Conservation (phyloP, 768 basidiomycete species). For the Tricholoma saponaceum region DNA sequence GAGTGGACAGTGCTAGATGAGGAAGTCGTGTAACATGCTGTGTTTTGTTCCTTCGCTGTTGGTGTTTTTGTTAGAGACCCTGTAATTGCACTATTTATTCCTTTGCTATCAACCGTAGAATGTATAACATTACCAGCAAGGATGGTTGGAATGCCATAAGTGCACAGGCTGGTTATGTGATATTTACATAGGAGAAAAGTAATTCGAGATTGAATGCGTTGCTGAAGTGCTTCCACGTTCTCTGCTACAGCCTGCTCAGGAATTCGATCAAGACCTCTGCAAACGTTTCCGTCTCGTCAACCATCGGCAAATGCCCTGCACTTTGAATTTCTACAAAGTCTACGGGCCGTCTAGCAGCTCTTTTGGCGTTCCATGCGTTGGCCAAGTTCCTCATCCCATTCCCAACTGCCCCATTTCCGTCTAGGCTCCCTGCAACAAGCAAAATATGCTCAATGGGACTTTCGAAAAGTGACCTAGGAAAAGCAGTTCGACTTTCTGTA, state of each 20-base stretch:
- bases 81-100: no score
- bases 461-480: constrained; percentile 16
- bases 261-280: constrained; percentile 31
- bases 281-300: constrained; percentile 42
- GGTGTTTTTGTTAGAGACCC: background rate
- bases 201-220: no score
- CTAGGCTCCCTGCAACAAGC: constrained; percentile 43
- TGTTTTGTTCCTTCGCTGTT: no score
- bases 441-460: constrained; percentile 29
- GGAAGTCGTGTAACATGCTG: background rate
- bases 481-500: background rate
- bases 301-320: constrained; percentile 50
- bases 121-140: no score
- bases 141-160: no score
- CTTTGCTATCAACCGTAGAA: no score
- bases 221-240: background rate
- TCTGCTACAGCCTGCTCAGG: constrained; percentile 15
- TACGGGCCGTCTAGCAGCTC: constrained; percentile 15
- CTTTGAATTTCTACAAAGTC: constrained; percentile 30
- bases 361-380: constrained; percentile 19
- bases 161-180: no score
- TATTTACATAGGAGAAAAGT: no score
- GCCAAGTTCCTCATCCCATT: constrained; percentile 30
- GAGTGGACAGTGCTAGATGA: background rate
- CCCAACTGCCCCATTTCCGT: constrained; percentile 45